Base-by-base conservation (phyloP, 1,139 yeast genomes). In the Sugiyamaella castrensis region DNA sequence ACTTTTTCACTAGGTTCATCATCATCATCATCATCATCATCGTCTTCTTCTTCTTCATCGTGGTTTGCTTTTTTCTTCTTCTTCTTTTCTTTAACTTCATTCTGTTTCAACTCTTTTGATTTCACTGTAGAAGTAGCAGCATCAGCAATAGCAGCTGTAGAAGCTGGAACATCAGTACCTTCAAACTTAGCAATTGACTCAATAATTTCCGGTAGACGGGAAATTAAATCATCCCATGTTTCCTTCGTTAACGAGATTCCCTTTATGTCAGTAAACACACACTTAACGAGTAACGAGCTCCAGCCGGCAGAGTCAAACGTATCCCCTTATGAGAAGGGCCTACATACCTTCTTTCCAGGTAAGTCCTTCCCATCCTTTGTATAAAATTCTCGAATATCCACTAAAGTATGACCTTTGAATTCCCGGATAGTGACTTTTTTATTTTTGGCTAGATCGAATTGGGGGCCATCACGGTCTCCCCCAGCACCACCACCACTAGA, bases 301-400 rank as follows among this genome's bases (percentile, higher is more conserved):
- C n/a, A n/a, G n/a, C n/a, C n/a, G n/a, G n/a, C n/a, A n/a, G n/a
- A n/a, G n/a, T n/a, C n/a, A n/a, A n/a, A 19, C 13, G 24, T 29
- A 27, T 12, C 29, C 9, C 35, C 15, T 5, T 16, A 19, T 16
- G 8, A 30, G 24, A 19, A 19, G 5, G 5, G 24, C 3, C 24
- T 19, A 47, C 70, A 40, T 57, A 70, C 75, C 59, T 88, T 88
- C 62, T 81, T 82, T 0, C 95, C 95, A 0, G 96, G 97, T 68
- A 79, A 72, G 52, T 79, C 83, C 10, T 80, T 77, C 9, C 79
- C 73, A 36, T 50, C 48, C 58, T 82, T 88, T 50, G 75, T 67
- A 67, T 86, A 88, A 69, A 73, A 87, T 65, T 89, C 96, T 50
- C 96, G 76, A 49, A 88, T 86, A 60, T 88, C 96, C 11, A 89